Evolutionary conservation across 1,284 basidiomycete genomes (phyloP).

Genomic region (Leccinum griseonigrum): DNA sequence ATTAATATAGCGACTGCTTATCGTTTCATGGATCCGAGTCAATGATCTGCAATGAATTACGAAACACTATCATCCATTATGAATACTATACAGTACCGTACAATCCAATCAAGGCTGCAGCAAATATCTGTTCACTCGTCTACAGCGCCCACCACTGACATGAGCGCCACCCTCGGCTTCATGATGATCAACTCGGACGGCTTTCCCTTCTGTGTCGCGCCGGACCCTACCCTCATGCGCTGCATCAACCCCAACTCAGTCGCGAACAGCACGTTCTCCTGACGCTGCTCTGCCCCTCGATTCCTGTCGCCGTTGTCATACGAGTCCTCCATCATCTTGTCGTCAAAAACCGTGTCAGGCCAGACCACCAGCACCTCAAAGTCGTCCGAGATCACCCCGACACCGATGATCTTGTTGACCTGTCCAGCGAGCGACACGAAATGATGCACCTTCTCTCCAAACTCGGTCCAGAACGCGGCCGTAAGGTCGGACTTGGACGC

Average conservation of each 20-base stretch:
- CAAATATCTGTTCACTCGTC: background rate
- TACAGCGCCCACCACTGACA: conserved; percentile 9
- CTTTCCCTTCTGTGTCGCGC: background rate
- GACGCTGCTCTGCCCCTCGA: background rate
- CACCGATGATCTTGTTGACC: conserved; percentile 13
- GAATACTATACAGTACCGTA: background rate
- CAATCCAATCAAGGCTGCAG: background rate
- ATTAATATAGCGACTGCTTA: background rate
- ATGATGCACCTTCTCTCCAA: conserved; percentile 14
- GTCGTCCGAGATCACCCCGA: conserved; percentile 21
- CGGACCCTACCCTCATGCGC: conserved; percentile 7
- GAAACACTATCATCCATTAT: background rate
- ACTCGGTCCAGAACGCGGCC: conserved; percentile 12
- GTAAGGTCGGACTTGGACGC: conserved; percentile 5
- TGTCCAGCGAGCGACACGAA: conserved; percentile 18
- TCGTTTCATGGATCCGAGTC: background rate
- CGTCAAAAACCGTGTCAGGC: conserved; percentile 12
- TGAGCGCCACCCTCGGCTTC: conserved; percentile 18
- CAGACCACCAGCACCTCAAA: conserved; percentile 16
- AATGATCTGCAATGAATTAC: background rate
- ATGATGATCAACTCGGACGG: conserved; percentile 7
- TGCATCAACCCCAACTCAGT: conserved; percentile 16
- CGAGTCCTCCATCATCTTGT: conserved; percentile 16
- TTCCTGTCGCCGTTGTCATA: conserved; percentile 12
- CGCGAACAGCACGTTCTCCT: conserved; percentile 11